Conservation (phyloP, 75 land plant species). For the Picea sitchensis region DNA sequence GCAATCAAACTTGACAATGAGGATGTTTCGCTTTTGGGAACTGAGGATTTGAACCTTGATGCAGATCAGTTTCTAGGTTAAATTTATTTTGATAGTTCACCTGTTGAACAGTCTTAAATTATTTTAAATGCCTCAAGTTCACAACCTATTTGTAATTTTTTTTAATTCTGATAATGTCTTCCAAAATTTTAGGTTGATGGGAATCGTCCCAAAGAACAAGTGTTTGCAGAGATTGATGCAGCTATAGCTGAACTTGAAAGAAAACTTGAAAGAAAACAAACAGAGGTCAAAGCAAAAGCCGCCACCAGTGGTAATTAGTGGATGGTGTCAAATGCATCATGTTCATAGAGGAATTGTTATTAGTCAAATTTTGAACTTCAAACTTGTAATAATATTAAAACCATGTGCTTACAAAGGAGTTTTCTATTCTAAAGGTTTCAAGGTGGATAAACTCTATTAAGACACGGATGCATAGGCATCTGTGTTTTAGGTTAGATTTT, state of each 20-base stretch:
- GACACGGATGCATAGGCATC: too few species aligned
- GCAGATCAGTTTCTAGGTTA: background rate
- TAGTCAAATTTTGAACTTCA: background rate
- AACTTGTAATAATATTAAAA: too few species aligned
- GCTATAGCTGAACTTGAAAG: conserved; percentile 29
- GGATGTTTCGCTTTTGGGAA: conserved; percentile 2
- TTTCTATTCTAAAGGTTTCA: too few species aligned
- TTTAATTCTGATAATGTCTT: background rate
- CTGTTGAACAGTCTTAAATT: background rate
- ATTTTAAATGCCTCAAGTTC: background rate
- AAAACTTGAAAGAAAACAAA: conserved; percentile 9
- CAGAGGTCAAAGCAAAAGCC: conserved; percentile 19
- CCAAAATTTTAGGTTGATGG: conserved; percentile 66
- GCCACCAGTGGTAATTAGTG: conserved; percentile 11
- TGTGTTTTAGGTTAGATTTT: too few species aligned
- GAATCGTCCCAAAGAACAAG: conserved; percentile 60
- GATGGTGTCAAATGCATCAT: background rate
- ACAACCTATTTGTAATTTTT: background rate
- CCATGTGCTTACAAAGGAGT: too few species aligned
- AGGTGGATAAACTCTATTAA: too few species aligned
- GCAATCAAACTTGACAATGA: background rate
- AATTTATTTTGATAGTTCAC: background rate
- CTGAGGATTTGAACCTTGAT: background rate
- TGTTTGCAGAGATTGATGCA: conserved; percentile 62
- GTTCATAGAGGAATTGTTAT: background rate